Conservation (phyloP, 352 stramenopile genomes). For the Lagenidium giganteum region DNA sequence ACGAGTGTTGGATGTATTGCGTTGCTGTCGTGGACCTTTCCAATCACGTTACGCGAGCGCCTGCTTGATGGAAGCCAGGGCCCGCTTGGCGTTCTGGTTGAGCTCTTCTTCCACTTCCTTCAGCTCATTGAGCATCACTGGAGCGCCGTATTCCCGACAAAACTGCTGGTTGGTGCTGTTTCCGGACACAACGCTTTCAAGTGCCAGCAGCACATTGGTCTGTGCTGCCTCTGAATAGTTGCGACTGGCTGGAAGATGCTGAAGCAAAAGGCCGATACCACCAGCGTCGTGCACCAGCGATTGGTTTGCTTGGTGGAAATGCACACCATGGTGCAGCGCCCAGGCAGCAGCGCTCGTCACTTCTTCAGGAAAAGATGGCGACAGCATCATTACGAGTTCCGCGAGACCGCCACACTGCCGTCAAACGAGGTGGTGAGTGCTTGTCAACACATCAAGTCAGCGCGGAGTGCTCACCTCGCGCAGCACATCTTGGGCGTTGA, state of each 20-base stretch:
- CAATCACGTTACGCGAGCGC: no score
- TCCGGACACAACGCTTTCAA: slow-evolving; percentile 46
- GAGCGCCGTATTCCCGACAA: slow-evolving; percentile 33
- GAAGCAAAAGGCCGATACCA: slow-evolving; percentile 49
- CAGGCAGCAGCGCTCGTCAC: slow-evolving; percentile 66
- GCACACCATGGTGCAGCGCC: slow-evolving; percentile 66
- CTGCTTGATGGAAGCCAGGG: no score
- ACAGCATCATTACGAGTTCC: slow-evolving; percentile 56
- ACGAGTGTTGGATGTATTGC: no score
- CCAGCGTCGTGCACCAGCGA: slow-evolving; percentile 50
- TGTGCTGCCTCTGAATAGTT: slow-evolving; percentile 56
- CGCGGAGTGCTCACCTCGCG: slow-evolving; percentile 24
- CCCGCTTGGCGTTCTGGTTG: slow-evolving; percentile 44
- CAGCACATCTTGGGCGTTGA: slow-evolving; percentile 46
- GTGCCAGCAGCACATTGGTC: slow-evolving; percentile 62
- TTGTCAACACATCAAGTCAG: neutral
- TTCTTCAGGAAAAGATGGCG: slow-evolving; percentile 56
- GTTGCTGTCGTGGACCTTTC: no score
- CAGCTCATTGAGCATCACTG: slow-evolving; percentile 33
- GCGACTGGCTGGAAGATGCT: slow-evolving; percentile 31
- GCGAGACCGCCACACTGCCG: slow-evolving; percentile 37
- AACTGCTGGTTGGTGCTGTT: slow-evolving; percentile 46
- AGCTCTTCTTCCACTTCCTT: slow-evolving; percentile 44
- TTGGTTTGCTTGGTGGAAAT: slow-evolving; percentile 60
- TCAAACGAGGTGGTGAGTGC: no score